Evolutionary conservation across 2,329 filamentous ascomycete genomes (phyloP), one percentile per base, ranked within the genome.

Genomic region (Neoarthrinium moseri): DNA sequence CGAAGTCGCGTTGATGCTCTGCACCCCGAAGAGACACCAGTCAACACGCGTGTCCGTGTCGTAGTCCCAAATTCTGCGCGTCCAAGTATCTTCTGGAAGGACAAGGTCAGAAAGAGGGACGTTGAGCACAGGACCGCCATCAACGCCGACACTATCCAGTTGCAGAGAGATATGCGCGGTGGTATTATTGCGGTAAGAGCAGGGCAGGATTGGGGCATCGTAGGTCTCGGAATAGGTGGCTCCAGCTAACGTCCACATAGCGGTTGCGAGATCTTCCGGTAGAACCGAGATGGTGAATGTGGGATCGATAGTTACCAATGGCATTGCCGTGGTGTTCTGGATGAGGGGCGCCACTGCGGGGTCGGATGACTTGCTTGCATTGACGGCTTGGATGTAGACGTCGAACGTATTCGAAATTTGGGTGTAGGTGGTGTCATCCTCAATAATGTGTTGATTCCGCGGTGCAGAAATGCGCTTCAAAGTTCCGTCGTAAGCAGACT

Each of bases 11-110:
- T 35, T 43, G n/a, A 43, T 32, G 30, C 59, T 61, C 36, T 66
- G 62, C 3, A 67, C 50, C 37, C 59, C 63, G 23, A 67, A 65
- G 11, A 61, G 20, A 35, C 64, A 67, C 13, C 40, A 35, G 5
- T 46, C 46, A 15, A 34, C n/a, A 7, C 23, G 15, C 13, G 40
- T 22, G 33, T 35, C 13, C 12, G 24, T 7, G 10, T 33, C 8
- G 11, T 23, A 27, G 37, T 35, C 3, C 39, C 26, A 49, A 11
- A 10, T 20, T 11, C 11, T 26, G 15, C 10, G 15, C 5, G n/a
- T 40, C 39, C 51, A 47, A 2, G 40, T 23, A 3, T 47, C 47
- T 2, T 21, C 33, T 0, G 60, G 49, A 1, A 66, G 23, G 21
- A 67, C 53, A 4, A 67, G 55, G 27, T 67, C 64, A 2, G 55